phyloP scores from a whole-genome alignment of 139 green algal genomes.

The Asterochloris sp. region DNA sequence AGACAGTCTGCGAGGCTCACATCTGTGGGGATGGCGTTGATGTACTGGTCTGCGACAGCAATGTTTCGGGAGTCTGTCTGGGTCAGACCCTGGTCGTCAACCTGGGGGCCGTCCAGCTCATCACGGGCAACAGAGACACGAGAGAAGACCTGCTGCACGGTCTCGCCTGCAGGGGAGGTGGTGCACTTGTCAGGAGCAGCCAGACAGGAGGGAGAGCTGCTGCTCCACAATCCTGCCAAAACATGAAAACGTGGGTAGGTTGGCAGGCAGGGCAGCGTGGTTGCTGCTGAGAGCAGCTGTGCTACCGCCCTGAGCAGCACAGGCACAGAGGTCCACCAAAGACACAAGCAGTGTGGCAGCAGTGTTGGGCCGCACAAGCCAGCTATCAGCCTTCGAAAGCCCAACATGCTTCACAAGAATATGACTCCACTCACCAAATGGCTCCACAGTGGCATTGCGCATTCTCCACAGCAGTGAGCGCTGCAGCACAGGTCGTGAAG shows the following conservation, averaged over 20 bases:
- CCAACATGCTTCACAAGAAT: too few species aligned
- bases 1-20: background rate
- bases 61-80: slow-evolving; percentile 32
- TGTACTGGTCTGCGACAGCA: slow-evolving; percentile 23
- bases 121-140: slow-evolving; percentile 25
- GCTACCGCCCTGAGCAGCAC: too few species aligned
- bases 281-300: too few species aligned
- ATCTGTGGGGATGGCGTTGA: slow-evolving; percentile 32
- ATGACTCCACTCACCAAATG: background rate
- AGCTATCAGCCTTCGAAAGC: too few species aligned
- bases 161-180: slow-evolving; percentile 8
- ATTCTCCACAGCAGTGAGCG: slow-evolving; percentile 25
- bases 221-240: too few species aligned
- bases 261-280: too few species aligned
- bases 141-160: slow-evolving; percentile 25
- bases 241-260: too few species aligned
- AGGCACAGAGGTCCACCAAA: too few species aligned
- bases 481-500: background rate
- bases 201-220: too few species aligned
- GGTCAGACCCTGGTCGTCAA: slow-evolving; percentile 25
- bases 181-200: too few species aligned
- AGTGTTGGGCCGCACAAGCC: too few species aligned
- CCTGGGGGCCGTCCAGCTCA: slow-evolving; percentile 20
- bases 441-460: slow-evolving; percentile 21
- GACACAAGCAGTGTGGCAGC: too few species aligned